Conservation (phyloP, 2,329 filamentous ascomycete genomes). For the Colletotrichum lentis region DNA sequence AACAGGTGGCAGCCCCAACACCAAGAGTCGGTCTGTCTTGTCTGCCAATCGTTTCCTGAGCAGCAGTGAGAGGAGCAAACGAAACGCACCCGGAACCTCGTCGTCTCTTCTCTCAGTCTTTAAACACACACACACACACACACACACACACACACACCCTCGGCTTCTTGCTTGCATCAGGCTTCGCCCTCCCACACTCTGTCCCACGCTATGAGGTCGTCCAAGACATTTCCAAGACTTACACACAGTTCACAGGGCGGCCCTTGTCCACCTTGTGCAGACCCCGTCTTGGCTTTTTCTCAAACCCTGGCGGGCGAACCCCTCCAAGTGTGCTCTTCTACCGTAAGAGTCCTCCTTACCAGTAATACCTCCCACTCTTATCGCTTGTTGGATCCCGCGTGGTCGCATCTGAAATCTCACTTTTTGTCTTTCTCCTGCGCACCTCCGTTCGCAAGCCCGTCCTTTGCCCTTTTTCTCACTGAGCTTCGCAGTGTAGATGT, state of each 20-base stretch:
- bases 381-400: background rate
- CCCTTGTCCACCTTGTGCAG: conserved; percentile 35
- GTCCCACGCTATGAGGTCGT: conserved; percentile 34
- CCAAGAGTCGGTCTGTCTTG: too few relatives aligned
- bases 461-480: conserved; percentile 19
- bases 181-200: conserved; percentile 4
- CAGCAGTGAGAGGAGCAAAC: background rate
- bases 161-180: background rate
- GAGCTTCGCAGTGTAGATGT: conserved; percentile 8
- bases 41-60: background rate
- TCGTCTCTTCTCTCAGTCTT: background rate
- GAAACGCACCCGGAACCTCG: conserved; percentile 2
- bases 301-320: conserved; percentile 19
- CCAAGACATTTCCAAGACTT: conserved; percentile 33
- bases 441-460: conserved; percentile 29
- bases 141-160: background rate
- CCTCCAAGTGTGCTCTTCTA: conserved; percentile 1
- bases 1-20: background rate
- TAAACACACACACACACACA: background rate
- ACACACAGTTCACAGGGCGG: conserved; percentile 31
- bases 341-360: background rate
- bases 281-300: conserved; percentile 36
- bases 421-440: conserved; percentile 19
- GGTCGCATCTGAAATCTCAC: conserved; percentile 34
- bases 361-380: background rate